phyloP scores from a whole-genome alignment of 2,329 filamentous ascomycete species.

The Ilyonectria robusta region DNA sequence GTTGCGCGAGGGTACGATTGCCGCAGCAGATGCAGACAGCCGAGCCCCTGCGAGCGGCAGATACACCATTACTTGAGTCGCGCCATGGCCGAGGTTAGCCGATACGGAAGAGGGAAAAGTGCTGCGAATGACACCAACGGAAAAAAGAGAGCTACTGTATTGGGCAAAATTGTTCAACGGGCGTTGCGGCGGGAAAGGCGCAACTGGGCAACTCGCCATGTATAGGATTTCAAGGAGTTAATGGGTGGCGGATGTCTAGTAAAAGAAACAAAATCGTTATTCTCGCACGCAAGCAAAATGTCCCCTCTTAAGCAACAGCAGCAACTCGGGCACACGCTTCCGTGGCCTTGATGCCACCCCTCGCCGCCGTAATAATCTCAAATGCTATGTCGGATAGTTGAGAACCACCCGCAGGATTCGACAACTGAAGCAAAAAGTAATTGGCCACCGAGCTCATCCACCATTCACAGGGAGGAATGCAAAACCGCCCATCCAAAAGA shows the following conservation, averaged over 20 bases:
- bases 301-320: neutral
- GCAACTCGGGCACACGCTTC: neutral
- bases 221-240: constrained; percentile 15
- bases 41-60: constrained; percentile 84
- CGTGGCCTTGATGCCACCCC: neutral
- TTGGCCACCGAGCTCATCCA: neutral
- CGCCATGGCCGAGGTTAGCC: neutral
- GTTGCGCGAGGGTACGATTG: constrained; percentile 90
- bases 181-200: constrained; percentile 25
- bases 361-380: neutral
- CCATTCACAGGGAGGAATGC: neutral
- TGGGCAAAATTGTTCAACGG: constrained; percentile 26
- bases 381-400: neutral
- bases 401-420: neutral
- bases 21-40: constrained; percentile 88
- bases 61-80: constrained; percentile 83
- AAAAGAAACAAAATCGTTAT: constrained; percentile 22
- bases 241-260: constrained; percentile 20
- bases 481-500: neutral
- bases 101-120: neutral
- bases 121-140: neutral
- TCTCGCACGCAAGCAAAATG: neutral
- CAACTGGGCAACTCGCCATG: constrained; percentile 11
- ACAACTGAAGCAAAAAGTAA: neutral
- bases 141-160: neutral